A percentile compares a stretch with the other conserved stretches of the same genome.
phyloP scores from a whole-genome alignment of 2,329 filamentous ascomycete genomes.

The Colletotrichum godetiae region DNA sequence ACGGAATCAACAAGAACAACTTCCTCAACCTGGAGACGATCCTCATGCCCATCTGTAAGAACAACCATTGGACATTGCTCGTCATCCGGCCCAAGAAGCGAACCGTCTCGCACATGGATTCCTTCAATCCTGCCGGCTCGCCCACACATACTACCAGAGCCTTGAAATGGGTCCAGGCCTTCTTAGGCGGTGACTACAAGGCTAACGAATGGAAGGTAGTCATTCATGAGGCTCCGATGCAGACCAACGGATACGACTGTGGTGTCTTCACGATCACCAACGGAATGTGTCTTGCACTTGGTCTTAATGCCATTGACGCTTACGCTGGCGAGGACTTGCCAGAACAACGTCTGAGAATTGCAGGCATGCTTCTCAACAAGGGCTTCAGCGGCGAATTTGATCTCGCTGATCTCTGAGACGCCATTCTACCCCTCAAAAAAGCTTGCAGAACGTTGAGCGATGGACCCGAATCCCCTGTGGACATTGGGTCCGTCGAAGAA shows the following conservation, averaged over 20 bases:
- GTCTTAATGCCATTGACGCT: slow-evolving; percentile 59
- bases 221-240: slow-evolving; percentile 61
- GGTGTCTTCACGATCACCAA: slow-evolving; percentile 84
- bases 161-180: slow-evolving; percentile 66
- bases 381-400: slow-evolving; percentile 73
- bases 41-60: slow-evolving; percentile 75
- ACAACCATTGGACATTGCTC: slow-evolving; percentile 77
- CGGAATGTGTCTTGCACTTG: slow-evolving; percentile 70
- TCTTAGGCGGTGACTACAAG: slow-evolving; percentile 65
- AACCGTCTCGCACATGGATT: slow-evolving; percentile 77
- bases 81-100: slow-evolving; percentile 71
- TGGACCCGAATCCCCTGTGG: too few relatives aligned
- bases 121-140: slow-evolving; percentile 59
- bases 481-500: neutral
- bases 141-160: slow-evolving; percentile 54
- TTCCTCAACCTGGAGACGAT: slow-evolving; percentile 75
- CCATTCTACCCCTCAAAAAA: too few relatives aligned
- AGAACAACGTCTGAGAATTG: slow-evolving; percentile 70
- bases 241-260: slow-evolving; percentile 78
- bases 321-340: slow-evolving; percentile 67
- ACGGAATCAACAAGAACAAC: slow-evolving; percentile 67
- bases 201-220: slow-evolving; percentile 70
- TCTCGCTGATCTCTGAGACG: slow-evolving; percentile 50
- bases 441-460: neutral
- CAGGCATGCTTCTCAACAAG: slow-evolving; percentile 73